A percentile compares a stretch with the other conserved stretches of the same genome.
phyloP scores from a whole-genome alignment of 495 filamentous ascomycete genomes.

The Trichoderma virens region DNA sequence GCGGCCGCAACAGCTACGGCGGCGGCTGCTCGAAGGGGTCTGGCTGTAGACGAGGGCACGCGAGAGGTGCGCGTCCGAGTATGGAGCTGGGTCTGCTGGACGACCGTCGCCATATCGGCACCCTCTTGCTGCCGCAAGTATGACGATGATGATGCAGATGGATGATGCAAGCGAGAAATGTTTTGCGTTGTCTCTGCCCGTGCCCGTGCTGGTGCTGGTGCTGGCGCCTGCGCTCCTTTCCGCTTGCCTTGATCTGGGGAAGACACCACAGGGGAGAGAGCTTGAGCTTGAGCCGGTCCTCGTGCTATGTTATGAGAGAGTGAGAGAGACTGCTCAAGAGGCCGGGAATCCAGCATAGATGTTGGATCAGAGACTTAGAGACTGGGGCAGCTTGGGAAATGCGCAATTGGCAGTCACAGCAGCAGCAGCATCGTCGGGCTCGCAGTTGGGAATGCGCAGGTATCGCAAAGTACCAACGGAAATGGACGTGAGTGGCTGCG shows the following conservation, averaged over 20 bases:
- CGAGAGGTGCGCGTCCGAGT: slow-evolving; percentile 7
- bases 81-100: slow-evolving; percentile 6
- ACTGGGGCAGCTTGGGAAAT: not conserved
- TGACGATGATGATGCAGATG: not conserved
- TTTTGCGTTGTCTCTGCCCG: not conserved
- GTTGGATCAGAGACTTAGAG: not conserved
- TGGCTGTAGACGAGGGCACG: not conserved
- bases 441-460: not conserved
- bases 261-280: not conserved
- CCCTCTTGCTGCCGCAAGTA: not conserved
- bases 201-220: not conserved
- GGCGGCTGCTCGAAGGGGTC: not conserved
- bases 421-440: slow-evolving; percentile 6
- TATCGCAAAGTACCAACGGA: not conserved
- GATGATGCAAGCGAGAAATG: not conserved
- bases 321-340: too few species aligned
- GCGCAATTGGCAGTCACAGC: not conserved
- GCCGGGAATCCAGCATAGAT: too few species aligned
- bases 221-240: not conserved
- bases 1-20: not conserved
- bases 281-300: too few species aligned
- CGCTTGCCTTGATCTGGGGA: not conserved
- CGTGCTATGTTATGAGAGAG: not conserved
- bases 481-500: not conserved
- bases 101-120: slow-evolving; percentile 1